Evolutionary conservation across 2,329 filamentous ascomycete genomes (phyloP).

Genomic region (Penicillium sp.): DNA sequence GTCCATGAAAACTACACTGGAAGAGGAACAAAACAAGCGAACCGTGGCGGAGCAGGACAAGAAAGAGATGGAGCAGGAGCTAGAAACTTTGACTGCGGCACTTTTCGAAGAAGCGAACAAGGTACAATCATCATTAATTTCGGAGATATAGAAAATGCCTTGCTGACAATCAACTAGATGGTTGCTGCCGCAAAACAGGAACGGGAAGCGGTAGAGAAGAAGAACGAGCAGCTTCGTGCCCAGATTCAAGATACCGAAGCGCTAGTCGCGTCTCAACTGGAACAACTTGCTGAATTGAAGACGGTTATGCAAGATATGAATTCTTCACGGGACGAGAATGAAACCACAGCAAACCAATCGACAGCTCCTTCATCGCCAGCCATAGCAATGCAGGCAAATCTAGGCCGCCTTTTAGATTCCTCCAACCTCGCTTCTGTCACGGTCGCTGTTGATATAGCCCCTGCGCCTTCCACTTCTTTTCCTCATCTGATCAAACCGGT

Average conservation of each 20-base stretch:
- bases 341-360: conserved; percentile 62
- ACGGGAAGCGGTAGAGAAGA: conserved; percentile 73
- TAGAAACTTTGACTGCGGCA: conserved; percentile 84
- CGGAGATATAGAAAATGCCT: neutral
- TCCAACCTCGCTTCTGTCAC: conserved; percentile 51
- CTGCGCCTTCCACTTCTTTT: conserved; percentile 67
- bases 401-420: conserved; percentile 58
- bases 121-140: conserved; percentile 36
- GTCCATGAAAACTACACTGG: conserved; percentile 54
- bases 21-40: conserved; percentile 64
- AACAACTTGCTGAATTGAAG: conserved; percentile 89
- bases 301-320: conserved; percentile 84
- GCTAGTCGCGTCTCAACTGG: conserved; percentile 82
- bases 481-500: conserved; percentile 79
- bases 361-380: conserved; percentile 77
- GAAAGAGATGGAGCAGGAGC: conserved; percentile 83
- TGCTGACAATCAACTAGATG: conserved; percentile 56
- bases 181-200: conserved; percentile 84
- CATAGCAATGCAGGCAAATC: conserved; percentile 45
- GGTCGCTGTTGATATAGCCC: conserved; percentile 51
- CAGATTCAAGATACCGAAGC: conserved; percentile 84
- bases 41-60: conserved; percentile 70
- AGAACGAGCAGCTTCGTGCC: conserved; percentile 80
- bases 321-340: conserved; percentile 64
- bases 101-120: conserved; percentile 98